Evolutionary conservation across 2,329 filamentous ascomycete species (phyloP), one percentile per base, ranked within the genome.

Genomic region (Nemania sp.): DNA sequence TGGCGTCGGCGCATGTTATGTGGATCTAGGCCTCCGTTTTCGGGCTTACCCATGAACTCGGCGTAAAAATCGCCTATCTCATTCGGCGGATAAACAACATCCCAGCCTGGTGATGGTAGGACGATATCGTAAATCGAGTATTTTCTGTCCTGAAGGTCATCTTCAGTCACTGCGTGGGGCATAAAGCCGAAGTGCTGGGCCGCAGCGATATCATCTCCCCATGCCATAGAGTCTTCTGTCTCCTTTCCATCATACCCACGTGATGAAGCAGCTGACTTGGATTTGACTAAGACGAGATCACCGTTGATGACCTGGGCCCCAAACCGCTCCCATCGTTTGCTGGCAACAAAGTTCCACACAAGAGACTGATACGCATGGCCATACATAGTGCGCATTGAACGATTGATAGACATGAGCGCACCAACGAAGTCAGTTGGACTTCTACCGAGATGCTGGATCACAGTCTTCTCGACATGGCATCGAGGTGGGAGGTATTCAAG

Each of bases 321-420:
- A 72, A 90, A 89, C 2, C 85, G 78, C 43, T 87, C 84, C 89
- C 92, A 96, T 48, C 95, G 89, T 68, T 89, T 87, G 66, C 90
- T 92, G 1, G 87, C 91, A 12, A 87, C 90, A 67, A 87, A 85
- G 77, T 99, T 99, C 94, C 94, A 99, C 9, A 99, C 88, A 39
- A 92, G 85, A 5, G 91, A 96, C 75, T 99, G 95, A 76, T 97
- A 98, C 5, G 95, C 94, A 74, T 99, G 95, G 15, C 97, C 88
- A 73, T 98, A 99, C 90, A 99, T 97, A 60, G 92, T 85, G 45
- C 92, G 86, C 69, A 98, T 81, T 50, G 90, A 91, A 17, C 93
- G 85, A 21, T 90, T 90, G 64, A 99, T 93, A 55, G 84, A 83
- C 71, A 89, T 84, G 53, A 99, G 77, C 0, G 95, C 92, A 21